A percentile compares a stretch with the other conserved stretches of the same genome.
These are phyloP conservation scores for Yamagishiella unicocca DNA, from an alignment of 139 green algal genomes.

Conservation along the genomic window DNA sequence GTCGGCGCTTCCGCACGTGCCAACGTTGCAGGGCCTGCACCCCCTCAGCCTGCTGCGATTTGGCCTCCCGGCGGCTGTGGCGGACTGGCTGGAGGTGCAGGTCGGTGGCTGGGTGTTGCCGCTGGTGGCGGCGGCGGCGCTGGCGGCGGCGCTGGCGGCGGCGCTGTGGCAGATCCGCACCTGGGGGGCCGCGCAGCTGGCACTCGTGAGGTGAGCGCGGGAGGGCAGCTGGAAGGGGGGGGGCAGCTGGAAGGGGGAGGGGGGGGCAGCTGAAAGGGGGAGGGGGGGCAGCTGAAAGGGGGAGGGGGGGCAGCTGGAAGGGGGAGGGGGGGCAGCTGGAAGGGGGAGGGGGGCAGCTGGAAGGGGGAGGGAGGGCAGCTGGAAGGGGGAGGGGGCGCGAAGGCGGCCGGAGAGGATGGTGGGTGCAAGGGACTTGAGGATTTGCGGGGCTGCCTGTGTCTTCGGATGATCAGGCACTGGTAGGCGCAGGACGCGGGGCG, in stretches of 20 bases:
- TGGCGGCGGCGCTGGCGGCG: background rate
- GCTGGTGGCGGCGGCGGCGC: background rate
- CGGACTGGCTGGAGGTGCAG: constrained; percentile 31
- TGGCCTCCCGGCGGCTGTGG: background rate
- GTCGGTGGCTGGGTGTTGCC: constrained; percentile 12
- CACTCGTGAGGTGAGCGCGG: constrained; percentile 1
- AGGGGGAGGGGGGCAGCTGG: too few species aligned
- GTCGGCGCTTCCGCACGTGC: too few species aligned
- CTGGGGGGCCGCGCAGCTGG: constrained; percentile 31
- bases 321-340: background rate
- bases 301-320: too few species aligned
- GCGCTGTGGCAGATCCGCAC: constrained; percentile 40
- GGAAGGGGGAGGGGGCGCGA: too few species aligned
- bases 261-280: background rate
- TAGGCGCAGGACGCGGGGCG: too few species aligned
- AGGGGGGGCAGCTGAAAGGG: background rate
- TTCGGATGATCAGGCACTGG: too few species aligned
- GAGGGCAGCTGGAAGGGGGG: background rate
- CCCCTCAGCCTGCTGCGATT: background rate
- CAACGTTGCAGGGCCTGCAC: constrained; percentile 37
- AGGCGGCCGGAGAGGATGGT: too few species aligned
- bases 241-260: background rate
- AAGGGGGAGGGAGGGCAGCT: too few species aligned
- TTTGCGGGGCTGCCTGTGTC: too few species aligned
- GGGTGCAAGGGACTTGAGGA: too few species aligned